Base-by-base conservation (phyloP, 768 basidiomycete species). In the Tricholoma bakamatsutake region DNA sequence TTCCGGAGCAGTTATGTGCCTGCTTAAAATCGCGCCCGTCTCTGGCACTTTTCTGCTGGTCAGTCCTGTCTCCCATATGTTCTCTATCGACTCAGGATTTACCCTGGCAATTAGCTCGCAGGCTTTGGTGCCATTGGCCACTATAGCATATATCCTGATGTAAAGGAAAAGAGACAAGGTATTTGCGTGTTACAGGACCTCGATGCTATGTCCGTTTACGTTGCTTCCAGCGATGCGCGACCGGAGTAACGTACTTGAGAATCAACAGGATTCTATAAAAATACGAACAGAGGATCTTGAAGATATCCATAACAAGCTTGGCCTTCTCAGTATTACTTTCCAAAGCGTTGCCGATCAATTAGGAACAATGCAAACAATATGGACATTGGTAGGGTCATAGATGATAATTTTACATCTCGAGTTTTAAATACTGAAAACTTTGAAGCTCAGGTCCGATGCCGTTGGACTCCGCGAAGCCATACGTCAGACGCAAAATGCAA, bases 321-420 rank as follows among this genome's bases (percentile, higher is more conserved):
- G 28, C 15, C 13, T 24, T 33, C 53, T 54, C 18, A 48, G 33
- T 5, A 13, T 15, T 15, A 37, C 10, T 17, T 54, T 54, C n/a
- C 18, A 37, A 17, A 47, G 21, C 34, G 33, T 54, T 18, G 21
- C 35, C 31, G 39, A 34, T 12, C 45, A 39, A 24, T 35, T 54
- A 35, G 46, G 30, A 27, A 48, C 46, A 10, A 54, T 54, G 43
- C 43, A 54, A 15, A 27, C 47, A 43, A 54, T 54, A 17, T 54
- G 53, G 53, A 49, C 31, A 18, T 18, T 54, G 53, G 53, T 54
- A 10, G 8, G 40, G 5, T 35, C 15, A 18, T 37, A 6, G 8
- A 2, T 15, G 4, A 33, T 8, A 18, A n/a, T 47, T 8, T 46
- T 18, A 0, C 9, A 4, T 31, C n/a, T 12, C n/a, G 2, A 27